A percentile compares a stretch with the other conserved stretches of the same genome.
phyloP scores from a whole-genome alignment of 192 early-diverging fungal species.

The Coemansia sp. region DNA sequence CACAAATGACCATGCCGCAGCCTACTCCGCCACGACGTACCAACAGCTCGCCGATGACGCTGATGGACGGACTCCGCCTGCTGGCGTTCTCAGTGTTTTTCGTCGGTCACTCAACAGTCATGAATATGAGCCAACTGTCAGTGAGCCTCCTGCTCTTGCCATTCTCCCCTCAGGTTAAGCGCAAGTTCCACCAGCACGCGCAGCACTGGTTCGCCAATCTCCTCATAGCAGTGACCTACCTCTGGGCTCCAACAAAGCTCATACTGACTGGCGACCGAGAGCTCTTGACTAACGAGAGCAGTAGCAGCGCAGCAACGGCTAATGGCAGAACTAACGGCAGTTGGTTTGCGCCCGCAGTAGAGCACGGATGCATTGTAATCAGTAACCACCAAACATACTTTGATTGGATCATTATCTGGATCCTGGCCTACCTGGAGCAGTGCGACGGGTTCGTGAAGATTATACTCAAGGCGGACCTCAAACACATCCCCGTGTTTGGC shows the following conservation, averaged over 20 bases:
- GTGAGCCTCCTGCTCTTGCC: conserved; percentile 34
- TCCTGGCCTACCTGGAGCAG: conserved; percentile 60
- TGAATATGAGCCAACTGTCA: conserved; percentile 49
- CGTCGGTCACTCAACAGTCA: conserved; percentile 37
- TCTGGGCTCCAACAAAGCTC: conserved; percentile 52
- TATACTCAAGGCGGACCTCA: conserved; percentile 81
- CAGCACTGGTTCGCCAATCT: conserved; percentile 50
- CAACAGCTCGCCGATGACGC: conserved; percentile 47
- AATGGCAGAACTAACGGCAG: conserved; percentile 10
- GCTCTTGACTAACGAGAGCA: conserved; percentile 13
- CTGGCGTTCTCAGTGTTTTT: conserved; percentile 36
- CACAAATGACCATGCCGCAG: conserved; percentile 9
- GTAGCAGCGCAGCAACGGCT: conserved; percentile 28
- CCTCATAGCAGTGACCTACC: conserved; percentile 35
- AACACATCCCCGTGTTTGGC: conserved; percentile 85
- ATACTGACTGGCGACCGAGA: conserved; percentile 50
- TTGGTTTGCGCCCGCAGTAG: conserved; percentile 44
- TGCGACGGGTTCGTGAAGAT: conserved; percentile 88
- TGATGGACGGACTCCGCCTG: conserved; percentile 25
- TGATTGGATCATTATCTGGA: conserved; percentile 58
- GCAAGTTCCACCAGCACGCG: conserved; percentile 52
- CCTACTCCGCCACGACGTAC: conserved; percentile 18
- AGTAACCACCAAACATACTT: conserved; percentile 53
- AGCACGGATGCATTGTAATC: conserved; percentile 48
- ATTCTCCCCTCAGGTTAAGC: conserved; percentile 19